Evolutionary conservation across 768 basidiomycete genomes (phyloP).

Genomic region (Neoboletus magnificus): DNA sequence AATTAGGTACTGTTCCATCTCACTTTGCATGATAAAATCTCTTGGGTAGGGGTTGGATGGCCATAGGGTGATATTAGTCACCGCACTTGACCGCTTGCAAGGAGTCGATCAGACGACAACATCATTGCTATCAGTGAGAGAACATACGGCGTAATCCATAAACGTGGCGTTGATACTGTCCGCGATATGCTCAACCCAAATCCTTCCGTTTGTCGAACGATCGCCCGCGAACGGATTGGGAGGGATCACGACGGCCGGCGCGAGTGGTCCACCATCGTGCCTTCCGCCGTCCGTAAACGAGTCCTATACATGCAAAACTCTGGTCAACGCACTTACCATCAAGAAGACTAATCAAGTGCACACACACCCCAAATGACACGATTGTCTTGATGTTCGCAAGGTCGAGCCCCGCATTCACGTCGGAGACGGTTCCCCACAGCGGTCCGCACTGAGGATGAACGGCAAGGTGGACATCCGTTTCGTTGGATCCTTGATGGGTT

Average conservation of each 20-base stretch:
- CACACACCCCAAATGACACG: constrained; percentile 49
- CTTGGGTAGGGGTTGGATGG: constrained; percentile 45
- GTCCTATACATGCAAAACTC: constrained; percentile 30
- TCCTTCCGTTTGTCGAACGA: constrained; percentile 46
- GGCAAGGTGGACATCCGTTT: constrained; percentile 39
- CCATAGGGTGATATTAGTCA: constrained; percentile 48
- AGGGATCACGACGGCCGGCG: constrained; percentile 40
- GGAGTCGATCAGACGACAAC: not conserved
- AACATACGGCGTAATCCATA: constrained; percentile 50
- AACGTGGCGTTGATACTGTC: constrained; percentile 37
- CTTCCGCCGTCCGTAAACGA: constrained; percentile 50
- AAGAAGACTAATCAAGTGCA: not conserved
- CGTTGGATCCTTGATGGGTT: constrained; percentile 13
- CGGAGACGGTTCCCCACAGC: constrained; percentile 38
- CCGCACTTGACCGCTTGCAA: constrained; percentile 38
- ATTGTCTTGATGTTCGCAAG: constrained; percentile 41
- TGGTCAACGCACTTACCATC: not conserved
- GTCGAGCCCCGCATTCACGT: constrained; percentile 48
- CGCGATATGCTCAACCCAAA: constrained; percentile 51
- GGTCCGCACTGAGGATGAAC: constrained; percentile 44
- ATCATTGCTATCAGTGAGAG: not conserved
- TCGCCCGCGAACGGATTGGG: constrained; percentile 48
- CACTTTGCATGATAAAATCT: constrained; percentile 50
- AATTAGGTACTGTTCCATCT: not conserved
- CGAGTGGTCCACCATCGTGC: constrained; percentile 43